phyloP scores from a whole-genome alignment of 208 protist genomes.

The Lotmaria passim region DNA sequence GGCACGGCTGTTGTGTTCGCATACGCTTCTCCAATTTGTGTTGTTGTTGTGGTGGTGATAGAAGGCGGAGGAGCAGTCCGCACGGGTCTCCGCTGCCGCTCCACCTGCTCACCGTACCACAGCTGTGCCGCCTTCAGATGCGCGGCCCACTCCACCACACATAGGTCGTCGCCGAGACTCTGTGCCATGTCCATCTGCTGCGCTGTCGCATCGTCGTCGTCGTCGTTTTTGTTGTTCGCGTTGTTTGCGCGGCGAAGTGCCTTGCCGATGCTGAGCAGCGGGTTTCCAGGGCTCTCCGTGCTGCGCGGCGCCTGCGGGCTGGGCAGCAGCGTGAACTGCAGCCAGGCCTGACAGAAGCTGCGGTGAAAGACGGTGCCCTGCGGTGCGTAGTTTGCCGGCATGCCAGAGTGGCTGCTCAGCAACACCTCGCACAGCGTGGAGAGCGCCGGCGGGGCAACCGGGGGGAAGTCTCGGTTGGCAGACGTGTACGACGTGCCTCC shows the following conservation, averaged over 20 bases:
- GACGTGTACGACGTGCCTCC: not conserved
- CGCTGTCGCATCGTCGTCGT: not conserved
- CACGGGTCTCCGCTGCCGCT: not conserved
- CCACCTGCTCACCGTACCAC: constrained; percentile 16
- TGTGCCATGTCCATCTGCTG: constrained; percentile 17
- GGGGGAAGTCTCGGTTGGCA: not conserved
- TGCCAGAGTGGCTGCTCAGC: constrained; percentile 17
- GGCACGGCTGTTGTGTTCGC: not conserved
- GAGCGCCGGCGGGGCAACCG: not conserved
- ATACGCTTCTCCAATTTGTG: not conserved
- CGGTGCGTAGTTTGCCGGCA: constrained; percentile 10
- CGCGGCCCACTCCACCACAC: constrained; percentile 36
- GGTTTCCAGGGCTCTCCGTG: not conserved
- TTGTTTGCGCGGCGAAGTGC: not conserved
- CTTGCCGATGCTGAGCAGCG: not conserved
- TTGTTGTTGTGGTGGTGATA: not conserved
- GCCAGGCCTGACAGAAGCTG: constrained; percentile 35
- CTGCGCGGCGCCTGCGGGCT: not conserved
- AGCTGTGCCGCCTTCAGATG: constrained; percentile 36
- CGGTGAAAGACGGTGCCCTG: constrained; percentile 10
- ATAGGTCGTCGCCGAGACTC: constrained; percentile 28
- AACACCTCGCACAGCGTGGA: constrained; percentile 30
- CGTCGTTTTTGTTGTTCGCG: too few relatives aligned
- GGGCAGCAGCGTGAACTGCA: constrained; percentile 19
- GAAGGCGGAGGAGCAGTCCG: not conserved